A percentile compares a stretch with the other conserved stretches of the same genome.
phyloP scores from a whole-genome alignment of 306 rosid species.

The Quercus parvula region DNA sequence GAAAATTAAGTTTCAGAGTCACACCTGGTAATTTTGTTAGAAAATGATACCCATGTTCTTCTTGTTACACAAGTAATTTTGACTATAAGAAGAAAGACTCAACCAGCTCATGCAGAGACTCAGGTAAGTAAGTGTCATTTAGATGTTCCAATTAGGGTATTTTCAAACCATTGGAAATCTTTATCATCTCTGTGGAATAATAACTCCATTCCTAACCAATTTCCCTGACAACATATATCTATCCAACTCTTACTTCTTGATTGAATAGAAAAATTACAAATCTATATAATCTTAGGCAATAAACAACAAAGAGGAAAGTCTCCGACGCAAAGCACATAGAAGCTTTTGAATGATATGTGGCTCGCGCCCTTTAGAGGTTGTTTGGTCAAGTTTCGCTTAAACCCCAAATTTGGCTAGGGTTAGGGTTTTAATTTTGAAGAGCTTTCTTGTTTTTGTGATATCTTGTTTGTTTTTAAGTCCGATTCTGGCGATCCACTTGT shows the following conservation, averaged over 20 bases:
- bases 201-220: not conserved
- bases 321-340: not conserved
- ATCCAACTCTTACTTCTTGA: conserved; percentile 2
- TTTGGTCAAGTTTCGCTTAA: no score
- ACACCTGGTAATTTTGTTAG: not conserved
- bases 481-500: no score
- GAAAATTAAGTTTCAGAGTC: not conserved
- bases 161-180: not conserved
- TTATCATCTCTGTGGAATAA: not conserved
- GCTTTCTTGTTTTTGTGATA: no score
- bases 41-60: not conserved
- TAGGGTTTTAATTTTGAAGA: no score
- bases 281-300: not conserved
- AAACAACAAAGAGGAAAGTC: conserved; percentile 7
- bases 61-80: not conserved
- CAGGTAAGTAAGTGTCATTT: not conserved
- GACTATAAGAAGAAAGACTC: not conserved
- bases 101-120: conserved; percentile 5
- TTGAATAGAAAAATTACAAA: not conserved
- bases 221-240: not conserved
- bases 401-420: no score
- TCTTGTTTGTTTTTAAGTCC: no score
- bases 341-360: not conserved
- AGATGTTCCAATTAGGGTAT: not conserved
- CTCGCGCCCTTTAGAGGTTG: no score